Evolutionary conservation across 2,329 filamentous ascomycete species (phyloP), one percentile per base, ranked within the genome.

Genomic region (Sarocladium oryzae): DNA sequence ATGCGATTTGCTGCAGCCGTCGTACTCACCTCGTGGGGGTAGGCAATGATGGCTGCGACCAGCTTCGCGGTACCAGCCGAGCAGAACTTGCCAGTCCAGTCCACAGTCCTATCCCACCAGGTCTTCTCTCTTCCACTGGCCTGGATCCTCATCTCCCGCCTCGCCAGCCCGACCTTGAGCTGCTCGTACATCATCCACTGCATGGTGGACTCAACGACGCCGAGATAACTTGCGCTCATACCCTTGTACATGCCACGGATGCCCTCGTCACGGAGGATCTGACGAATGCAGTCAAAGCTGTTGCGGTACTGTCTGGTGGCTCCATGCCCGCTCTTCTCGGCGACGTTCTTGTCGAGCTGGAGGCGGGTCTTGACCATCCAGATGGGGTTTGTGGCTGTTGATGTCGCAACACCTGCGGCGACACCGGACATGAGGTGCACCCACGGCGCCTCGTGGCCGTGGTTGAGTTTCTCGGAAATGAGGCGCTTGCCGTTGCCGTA

Each of bases 171-270:
- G 21, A 79, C 74, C 77, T 96, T 97, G 76, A 95, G 84, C 67
- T 91, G 86, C 71, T 97, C 91, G 69, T 96, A 97, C 60, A 96
- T 71, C 62, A 95, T 85, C 90, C 90, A 96, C 66, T 97, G 91
- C 61, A 96, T 69, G 4, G 91, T 93, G 57, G 85, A 91, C 73
- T 96, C 92, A 2, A 86, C 86, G 18, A 95, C 89, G 21, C 92
- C 91, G 1, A 97, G 75, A 64, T 96, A 97, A 62, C 88, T 93
- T 30, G 91, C 91, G 58, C 86, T 93, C 70, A 97, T 79, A 49
- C 91, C 91, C 63, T 90, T 88, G 71, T 96, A 97, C 53, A 97
- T 73, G 2, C 90, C 89, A 32, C 79, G 74, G 41, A 95, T 69
- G 1, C 92, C 92, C 66, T 97, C 91, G 54, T 88, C 76, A 20